These are phyloP conservation scores for Neurospora sp. DNA, from an alignment of 495 filamentous ascomycete genomes.

Conservation along the genomic window DNA sequence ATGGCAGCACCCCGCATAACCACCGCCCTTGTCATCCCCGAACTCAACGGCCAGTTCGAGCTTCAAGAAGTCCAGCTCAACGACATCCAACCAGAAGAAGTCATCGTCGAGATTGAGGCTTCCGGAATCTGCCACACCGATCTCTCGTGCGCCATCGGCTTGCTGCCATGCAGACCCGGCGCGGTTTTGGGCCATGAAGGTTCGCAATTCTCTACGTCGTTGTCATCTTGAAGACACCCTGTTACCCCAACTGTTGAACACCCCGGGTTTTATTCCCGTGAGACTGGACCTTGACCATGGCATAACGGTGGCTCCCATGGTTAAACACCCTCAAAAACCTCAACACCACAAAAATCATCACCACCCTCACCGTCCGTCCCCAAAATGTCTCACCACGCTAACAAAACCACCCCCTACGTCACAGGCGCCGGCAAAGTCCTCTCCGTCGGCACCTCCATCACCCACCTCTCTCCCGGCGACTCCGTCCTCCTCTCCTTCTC, in stretches of 20 bases:
- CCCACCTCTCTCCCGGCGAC: slow-evolving; percentile 48
- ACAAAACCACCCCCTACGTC: not conserved
- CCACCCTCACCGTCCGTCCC: not conserved
- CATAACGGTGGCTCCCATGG: too few species aligned
- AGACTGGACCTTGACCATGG: too few species aligned
- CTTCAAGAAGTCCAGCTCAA: slow-evolving; percentile 13
- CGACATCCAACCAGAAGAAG: slow-evolving; percentile 47
- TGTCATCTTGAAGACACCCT: too few species aligned
- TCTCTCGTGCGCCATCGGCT: slow-evolving; percentile 37
- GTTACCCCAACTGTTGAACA: not conserved
- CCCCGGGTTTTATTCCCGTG: too few species aligned
- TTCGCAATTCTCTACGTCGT: not conserved
- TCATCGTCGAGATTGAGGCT: slow-evolving; percentile 60
- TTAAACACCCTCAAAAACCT: too few species aligned
- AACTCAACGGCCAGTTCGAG: slow-evolving; percentile 18
- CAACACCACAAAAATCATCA: not conserved
- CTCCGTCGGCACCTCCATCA: slow-evolving; percentile 44
- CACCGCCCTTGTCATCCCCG: slow-evolving; percentile 20
- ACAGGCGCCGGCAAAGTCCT: slow-evolving; percentile 51
- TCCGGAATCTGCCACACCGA: slow-evolving; percentile 74
- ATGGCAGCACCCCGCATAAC: slow-evolving; percentile 13
- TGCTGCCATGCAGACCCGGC: slow-evolving; percentile 36
- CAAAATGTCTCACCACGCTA: not conserved
- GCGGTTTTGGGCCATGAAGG: slow-evolving; percentile 73
- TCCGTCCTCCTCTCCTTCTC: slow-evolving; percentile 41